phyloP scores from a whole-genome alignment of 768 basidiomycete genomes.

The Rhizopogon roseolus region DNA sequence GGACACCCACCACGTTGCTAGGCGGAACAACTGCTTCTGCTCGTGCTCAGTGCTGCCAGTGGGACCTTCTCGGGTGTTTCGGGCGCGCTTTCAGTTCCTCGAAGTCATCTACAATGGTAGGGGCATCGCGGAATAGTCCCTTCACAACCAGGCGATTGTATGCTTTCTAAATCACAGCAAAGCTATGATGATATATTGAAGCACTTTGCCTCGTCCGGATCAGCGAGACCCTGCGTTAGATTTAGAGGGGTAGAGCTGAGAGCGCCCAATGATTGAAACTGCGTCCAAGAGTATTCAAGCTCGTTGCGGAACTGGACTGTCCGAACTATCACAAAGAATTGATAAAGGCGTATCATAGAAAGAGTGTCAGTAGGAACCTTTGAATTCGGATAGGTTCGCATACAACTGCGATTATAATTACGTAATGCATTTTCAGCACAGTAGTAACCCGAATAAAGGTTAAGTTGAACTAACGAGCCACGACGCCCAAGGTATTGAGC shows the following conservation, averaged over 20 bases:
- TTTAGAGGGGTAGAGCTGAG: constrained; percentile 1
- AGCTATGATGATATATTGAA: constrained; percentile 23
- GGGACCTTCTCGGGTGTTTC: constrained; percentile 23
- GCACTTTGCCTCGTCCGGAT: constrained; percentile 13
- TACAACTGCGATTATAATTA: too few relatives aligned
- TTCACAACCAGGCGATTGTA: constrained; percentile 24
- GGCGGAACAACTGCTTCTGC: constrained; percentile 15
- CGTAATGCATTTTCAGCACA: too few relatives aligned
- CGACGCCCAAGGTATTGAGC: background rate
- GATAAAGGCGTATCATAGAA: constrained; percentile 31
- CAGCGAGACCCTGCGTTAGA: background rate
- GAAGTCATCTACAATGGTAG: constrained; percentile 27
- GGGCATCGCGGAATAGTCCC: constrained; percentile 28
- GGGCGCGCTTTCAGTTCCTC: constrained; percentile 24
- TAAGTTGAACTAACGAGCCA: too few relatives aligned
- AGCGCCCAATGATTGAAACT: constrained; percentile 4
- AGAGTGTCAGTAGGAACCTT: constrained; percentile 8
- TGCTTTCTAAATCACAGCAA: constrained; percentile 21
- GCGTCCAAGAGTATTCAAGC: constrained; percentile 27
- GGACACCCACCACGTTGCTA: constrained; percentile 13
- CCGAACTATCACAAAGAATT: constrained; percentile 23
- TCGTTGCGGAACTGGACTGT: constrained; percentile 25
- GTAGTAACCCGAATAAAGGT: too few relatives aligned
- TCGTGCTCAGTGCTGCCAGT: constrained; percentile 15
- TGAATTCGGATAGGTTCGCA: too few relatives aligned